phyloP scores from a whole-genome alignment of 805 yeast species.

The Cyberlindnera saturnus region DNA sequence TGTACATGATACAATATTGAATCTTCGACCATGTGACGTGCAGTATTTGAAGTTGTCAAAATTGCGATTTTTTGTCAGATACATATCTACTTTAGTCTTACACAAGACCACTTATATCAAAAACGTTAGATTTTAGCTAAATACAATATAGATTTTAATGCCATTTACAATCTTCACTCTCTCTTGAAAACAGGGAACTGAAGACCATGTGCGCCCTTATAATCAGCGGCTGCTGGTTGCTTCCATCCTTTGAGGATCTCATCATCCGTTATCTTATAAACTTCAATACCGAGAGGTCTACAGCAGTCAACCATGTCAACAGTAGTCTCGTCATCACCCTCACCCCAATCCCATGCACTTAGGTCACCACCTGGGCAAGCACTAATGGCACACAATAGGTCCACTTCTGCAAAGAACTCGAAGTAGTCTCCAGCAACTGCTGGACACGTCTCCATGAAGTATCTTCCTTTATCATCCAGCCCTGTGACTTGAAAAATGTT shows the following conservation, averaged over 20 bases:
- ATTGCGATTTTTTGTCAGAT: no score
- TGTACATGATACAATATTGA: no score
- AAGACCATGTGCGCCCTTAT: slow-evolving; percentile 53
- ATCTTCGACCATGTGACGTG: no score
- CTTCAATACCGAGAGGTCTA: slow-evolving; percentile 58
- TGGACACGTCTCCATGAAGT: slow-evolving; percentile 67
- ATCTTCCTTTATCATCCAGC: slow-evolving; percentile 56
- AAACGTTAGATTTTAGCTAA: no score
- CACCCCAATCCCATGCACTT: slow-evolving; percentile 70
- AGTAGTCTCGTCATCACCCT: slow-evolving; percentile 37
- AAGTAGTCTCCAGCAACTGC: slow-evolving; percentile 54
- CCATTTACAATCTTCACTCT: slow-evolving; percentile 1
- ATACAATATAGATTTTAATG: no score
- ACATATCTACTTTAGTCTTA: no score
- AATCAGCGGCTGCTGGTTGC: slow-evolving; percentile 43
- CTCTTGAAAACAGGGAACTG: slow-evolving; percentile 22
- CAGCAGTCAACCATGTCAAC: slow-evolving; percentile 57
- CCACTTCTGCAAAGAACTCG: slow-evolving; percentile 63
- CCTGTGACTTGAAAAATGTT: slow-evolving; percentile 70
- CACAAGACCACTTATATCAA: no score
- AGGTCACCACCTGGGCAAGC: slow-evolving; percentile 71
- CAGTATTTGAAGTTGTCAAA: no score
- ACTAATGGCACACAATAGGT: slow-evolving; percentile 54
- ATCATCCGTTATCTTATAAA: slow-evolving; percentile 45
- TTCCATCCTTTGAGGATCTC: slow-evolving; percentile 43